These are phyloP conservation scores for Talaromyces sp. DNA, from an alignment of 2,329 filamentous ascomycete genomes.

Conservation along the genomic window DNA sequence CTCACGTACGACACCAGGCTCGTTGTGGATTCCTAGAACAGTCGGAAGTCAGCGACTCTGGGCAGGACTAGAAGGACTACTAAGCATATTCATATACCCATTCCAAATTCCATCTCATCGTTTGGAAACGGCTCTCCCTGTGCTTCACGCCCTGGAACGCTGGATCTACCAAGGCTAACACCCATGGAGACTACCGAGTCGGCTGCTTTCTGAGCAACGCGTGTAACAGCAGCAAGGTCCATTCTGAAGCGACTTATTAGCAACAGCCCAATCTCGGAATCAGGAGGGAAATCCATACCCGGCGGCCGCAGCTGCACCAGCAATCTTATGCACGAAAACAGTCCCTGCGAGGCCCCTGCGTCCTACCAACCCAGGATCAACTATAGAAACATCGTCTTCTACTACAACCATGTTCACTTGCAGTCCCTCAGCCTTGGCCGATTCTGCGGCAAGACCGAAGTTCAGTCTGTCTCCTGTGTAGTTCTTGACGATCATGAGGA, in stretches of 20 bases:
- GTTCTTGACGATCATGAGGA: slow-evolving; percentile 4
- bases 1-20: neutral
- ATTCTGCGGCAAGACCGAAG: slow-evolving; percentile 3
- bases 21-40: neutral
- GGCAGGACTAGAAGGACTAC: neutral
- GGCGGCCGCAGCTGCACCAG: neutral
- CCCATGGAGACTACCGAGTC: neutral
- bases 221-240: neutral
- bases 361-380: neutral
- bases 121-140: neutral
- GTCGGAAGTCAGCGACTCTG: neutral
- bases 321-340: neutral
- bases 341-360: neutral
- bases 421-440: neutral
- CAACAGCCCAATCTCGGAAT: neutral
- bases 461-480: slow-evolving; percentile 8
- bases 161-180: neutral
- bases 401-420: neutral
- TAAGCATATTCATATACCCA: neutral
- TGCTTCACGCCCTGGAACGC: neutral
- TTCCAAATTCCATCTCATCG: neutral
- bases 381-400: neutral
- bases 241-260: neutral
- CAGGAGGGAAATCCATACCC: neutral
- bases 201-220: neutral